Base-by-base conservation (phyloP, 768 basidiomycete genomes). In the Lentinula sp. region DNA sequence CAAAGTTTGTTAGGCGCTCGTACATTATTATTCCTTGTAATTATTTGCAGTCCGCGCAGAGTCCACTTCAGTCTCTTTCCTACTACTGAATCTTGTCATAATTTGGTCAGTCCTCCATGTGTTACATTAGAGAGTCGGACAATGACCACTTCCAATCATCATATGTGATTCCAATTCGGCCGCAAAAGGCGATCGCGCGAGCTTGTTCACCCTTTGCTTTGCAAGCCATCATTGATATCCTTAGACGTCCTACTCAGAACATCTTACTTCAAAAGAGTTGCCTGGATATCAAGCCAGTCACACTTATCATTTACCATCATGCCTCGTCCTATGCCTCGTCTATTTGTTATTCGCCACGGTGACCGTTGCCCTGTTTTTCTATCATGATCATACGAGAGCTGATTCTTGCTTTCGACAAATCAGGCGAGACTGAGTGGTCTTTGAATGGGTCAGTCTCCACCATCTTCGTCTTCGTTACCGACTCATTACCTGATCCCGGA, bases 361-460 rank as follows among this genome's bases (percentile, higher is more conserved):
- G 65, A 68, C 66, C 62, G 18, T 20, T 54, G 52, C 20, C 16
- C 41, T 15, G 15, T 41, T 20, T 39, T 35, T 28, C 9, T n/a
- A 49, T 20, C 39, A 48, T 35, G 35, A 49, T 20, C 33, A 48
- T 35, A 33, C 12, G 12, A 23, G 4, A 18, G n/a, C 53, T 43
- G 23, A 5, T 60, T 60, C 6, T 57, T 43, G 7, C 13, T 57
- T 18, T 20, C 10, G 58, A 36, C 1, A 1, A 16, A 28, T 28
- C 12, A 93, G 91, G 93, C 36, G 90, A 97, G 77, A 98, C 95
- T 1, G 95, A 95, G 71, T 98, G 95, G 94, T 92, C 91, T 16
- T 68, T 88, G 48, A 94, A 90, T 66, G 94, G 93, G 85, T 87
- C 60, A 71, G 83, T 73, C 32, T 32, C 55, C 37, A 20, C 39